phyloP scores from a whole-genome alignment of 352 stramenopile species.

The Phytophthora uliginosa region DNA sequence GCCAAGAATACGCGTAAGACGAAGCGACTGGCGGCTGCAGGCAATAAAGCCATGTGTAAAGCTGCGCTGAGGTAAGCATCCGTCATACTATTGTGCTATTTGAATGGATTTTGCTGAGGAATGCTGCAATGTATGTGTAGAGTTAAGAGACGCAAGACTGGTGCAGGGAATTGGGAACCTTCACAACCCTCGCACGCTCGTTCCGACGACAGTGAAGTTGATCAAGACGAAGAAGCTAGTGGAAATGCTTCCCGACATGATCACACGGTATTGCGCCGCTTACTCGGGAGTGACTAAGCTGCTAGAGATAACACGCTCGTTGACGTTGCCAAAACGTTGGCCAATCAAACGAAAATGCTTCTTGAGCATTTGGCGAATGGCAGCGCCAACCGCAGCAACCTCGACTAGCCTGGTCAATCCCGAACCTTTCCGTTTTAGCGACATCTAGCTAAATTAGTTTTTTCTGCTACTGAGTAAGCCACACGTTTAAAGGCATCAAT shows the following conservation, averaged over 20 bases:
- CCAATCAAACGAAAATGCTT: conserved; percentile 2
- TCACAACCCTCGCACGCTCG: too few relatives aligned
- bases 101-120: background rate
- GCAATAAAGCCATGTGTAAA: conserved; percentile 1
- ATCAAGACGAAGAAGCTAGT: background rate
- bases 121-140: background rate
- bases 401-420: too few relatives aligned
- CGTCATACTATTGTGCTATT: background rate
- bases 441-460: background rate
- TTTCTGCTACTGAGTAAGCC: too few relatives aligned
- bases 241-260: background rate
- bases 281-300: conserved; percentile 1
- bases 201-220: too few relatives aligned
- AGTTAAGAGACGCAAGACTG: conserved; percentile 7
- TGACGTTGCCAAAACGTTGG: background rate
- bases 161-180: too few relatives aligned
- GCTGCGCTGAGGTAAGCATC: background rate
- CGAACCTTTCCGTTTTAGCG: too few relatives aligned
- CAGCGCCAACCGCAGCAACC: background rate
- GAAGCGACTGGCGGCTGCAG: background rate
- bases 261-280: background rate
- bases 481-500: background rate
- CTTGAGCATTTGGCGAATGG: background rate
- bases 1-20: conserved; percentile 2
- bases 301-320: background rate